Evolutionary conservation across 2,329 filamentous ascomycete species (phyloP).

Genomic region (Monosporascus ibericus): DNA sequence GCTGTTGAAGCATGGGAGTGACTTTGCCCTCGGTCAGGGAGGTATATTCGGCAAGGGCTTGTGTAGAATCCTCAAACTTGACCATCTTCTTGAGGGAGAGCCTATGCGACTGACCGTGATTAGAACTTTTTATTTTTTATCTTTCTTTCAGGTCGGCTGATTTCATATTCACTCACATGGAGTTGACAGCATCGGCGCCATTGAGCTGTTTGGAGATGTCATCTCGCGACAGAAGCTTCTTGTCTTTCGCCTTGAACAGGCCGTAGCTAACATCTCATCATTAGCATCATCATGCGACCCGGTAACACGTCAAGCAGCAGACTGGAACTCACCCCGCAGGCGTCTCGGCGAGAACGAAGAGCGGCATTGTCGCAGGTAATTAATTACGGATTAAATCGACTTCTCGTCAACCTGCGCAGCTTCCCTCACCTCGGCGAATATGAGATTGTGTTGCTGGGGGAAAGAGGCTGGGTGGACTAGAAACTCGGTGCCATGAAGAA

Average conservation of each 20-base stretch:
- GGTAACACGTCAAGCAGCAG: not conserved
- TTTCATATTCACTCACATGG: slow-evolving; percentile 57
- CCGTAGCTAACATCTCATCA: slow-evolving; percentile 64
- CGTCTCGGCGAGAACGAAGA: slow-evolving; percentile 91
- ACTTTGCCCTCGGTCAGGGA: slow-evolving; percentile 91
- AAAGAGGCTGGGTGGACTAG: slow-evolving; percentile 15
- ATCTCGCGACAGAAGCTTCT: slow-evolving; percentile 91
- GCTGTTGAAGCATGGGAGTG: slow-evolving; percentile 72
- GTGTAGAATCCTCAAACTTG: slow-evolving; percentile 92
- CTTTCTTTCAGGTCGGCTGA: not conserved
- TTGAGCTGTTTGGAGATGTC: slow-evolving; percentile 69
- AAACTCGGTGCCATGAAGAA: slow-evolving; percentile 19
- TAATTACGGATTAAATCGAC: not conserved
- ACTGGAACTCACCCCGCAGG: slow-evolving; percentile 61
- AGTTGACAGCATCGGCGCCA: slow-evolving; percentile 77
- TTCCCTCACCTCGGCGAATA: slow-evolving; percentile 14
- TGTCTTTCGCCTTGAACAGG: slow-evolving; percentile 97
- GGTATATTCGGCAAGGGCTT: slow-evolving; percentile 84
- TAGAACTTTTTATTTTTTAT: not conserved
- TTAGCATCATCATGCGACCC: slow-evolving; percentile 5
- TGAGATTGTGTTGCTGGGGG: slow-evolving; percentile 22
- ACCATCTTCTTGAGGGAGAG: slow-evolving; percentile 95
- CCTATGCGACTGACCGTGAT: slow-evolving; percentile 35
- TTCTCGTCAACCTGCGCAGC: slow-evolving; percentile 18
- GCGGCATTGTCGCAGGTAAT: slow-evolving; percentile 58